phyloP scores from a whole-genome alignment of 805 yeast genomes.

The Komagataella populi region DNA sequence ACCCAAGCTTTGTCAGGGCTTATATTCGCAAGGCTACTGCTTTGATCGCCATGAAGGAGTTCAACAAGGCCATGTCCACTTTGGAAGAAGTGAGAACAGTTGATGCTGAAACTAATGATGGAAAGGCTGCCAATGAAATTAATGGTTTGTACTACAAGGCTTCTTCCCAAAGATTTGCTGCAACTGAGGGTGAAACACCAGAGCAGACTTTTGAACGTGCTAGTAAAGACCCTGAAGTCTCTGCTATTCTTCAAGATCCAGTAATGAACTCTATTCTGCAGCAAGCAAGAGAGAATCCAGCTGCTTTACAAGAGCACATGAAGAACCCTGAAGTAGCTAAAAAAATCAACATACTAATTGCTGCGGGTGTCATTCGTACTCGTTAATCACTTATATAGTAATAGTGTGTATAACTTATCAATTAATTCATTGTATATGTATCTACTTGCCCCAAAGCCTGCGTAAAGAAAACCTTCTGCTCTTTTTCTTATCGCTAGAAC shows the following conservation, averaged over 20 bases:
- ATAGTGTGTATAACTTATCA: not conserved
- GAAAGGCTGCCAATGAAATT: slow-evolving; percentile 56
- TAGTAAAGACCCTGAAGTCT: slow-evolving; percentile 88
- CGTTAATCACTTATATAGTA: slow-evolving; percentile 24
- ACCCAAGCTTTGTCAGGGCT: slow-evolving; percentile 85
- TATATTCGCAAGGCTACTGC: slow-evolving; percentile 95
- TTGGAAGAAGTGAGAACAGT: slow-evolving; percentile 63
- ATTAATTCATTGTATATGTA: not conserved
- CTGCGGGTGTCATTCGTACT: slow-evolving; percentile 94
- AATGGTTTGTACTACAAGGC: slow-evolving; percentile 76
- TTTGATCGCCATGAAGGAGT: slow-evolving; percentile 82
- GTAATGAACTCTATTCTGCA: slow-evolving; percentile 90
- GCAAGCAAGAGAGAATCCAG: slow-evolving; percentile 92
- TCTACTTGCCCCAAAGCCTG: not conserved
- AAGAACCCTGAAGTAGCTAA: slow-evolving; percentile 84
- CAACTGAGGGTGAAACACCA: slow-evolving; percentile 79
- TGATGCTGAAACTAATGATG: slow-evolving; percentile 51
- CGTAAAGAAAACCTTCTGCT: not conserved
- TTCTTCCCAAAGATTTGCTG: slow-evolving; percentile 61
- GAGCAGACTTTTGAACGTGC: slow-evolving; percentile 90
- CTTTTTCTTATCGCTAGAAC: not conserved
- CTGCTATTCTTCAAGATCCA: slow-evolving; percentile 80
- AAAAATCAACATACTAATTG: slow-evolving; percentile 80
- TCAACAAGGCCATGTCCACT: slow-evolving; percentile 68
- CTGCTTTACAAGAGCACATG: slow-evolving; percentile 96